Evolutionary conservation across 108 stramenopile genomes (phyloP).

Genomic region (Discostella stelligeroides): DNA sequence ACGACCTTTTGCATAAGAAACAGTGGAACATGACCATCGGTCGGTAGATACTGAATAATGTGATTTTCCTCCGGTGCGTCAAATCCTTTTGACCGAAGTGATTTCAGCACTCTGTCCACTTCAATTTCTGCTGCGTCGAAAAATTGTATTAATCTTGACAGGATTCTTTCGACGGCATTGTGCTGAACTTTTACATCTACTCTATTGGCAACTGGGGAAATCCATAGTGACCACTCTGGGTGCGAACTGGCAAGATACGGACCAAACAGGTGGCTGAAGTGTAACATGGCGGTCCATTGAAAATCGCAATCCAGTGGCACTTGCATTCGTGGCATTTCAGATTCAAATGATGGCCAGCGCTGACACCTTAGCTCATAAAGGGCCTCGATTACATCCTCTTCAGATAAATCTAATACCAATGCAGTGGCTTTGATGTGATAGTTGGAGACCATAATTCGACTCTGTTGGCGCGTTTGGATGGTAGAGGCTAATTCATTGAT

Average conservation of each 20-base stretch:
- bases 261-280: constrained; percentile 67
- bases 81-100: constrained; percentile 61
- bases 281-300: constrained; percentile 63
- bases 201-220: constrained; percentile 24
- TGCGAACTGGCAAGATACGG: constrained; percentile 53
- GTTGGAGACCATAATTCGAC: constrained; percentile 52
- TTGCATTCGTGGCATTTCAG: constrained; percentile 1
- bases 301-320: constrained; percentile 40
- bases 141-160: constrained; percentile 28
- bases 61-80: constrained; percentile 50
- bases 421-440: constrained; percentile 73
- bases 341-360: constrained; percentile 33
- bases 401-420: constrained; percentile 44
- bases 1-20: constrained; percentile 59
- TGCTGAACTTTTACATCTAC: constrained; percentile 3
- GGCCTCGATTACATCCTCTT: constrained; percentile 35
- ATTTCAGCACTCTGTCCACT: constrained; percentile 43
- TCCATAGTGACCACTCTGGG: constrained; percentile 69
- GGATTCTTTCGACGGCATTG: constrained; percentile 19
- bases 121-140: constrained; percentile 62
- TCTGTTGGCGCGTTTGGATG: constrained; percentile 66
- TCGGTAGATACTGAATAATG: constrained; percentile 54
- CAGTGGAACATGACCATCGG: constrained; percentile 42
- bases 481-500: constrained; percentile 39
- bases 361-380: constrained; percentile 54